Evolutionary conservation across 768 basidiomycete species (phyloP).

Genomic region (Agaricus sinodeliciosus): DNA sequence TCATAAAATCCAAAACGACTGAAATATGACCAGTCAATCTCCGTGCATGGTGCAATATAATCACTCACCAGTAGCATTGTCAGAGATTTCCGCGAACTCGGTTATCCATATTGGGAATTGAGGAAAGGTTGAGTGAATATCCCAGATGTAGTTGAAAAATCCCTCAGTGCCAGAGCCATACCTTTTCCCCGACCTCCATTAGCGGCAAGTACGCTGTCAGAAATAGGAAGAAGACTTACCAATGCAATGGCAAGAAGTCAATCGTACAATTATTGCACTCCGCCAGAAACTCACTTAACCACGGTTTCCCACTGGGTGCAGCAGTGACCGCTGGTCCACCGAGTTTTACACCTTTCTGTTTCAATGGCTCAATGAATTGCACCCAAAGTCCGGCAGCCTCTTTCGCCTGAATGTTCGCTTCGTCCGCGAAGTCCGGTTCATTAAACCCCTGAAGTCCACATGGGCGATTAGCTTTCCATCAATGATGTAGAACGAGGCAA

Average conservation of each 20-base stretch:
- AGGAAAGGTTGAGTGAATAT: slow-evolving; percentile 44
- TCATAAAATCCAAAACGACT: slow-evolving; percentile 50
- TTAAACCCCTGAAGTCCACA: slow-evolving; percentile 30
- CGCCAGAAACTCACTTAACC: slow-evolving; percentile 46
- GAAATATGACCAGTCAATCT: neutral
- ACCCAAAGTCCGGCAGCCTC: slow-evolving; percentile 52
- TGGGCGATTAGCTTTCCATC: slow-evolving; percentile 22
- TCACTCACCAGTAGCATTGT: slow-evolving; percentile 31
- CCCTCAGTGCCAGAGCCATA: slow-evolving; percentile 51
- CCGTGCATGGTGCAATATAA: neutral
- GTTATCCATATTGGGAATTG: slow-evolving; percentile 57
- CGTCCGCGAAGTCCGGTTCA: slow-evolving; percentile 48
- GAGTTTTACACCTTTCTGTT: slow-evolving; percentile 38
- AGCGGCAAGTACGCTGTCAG: neutral
- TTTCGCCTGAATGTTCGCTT: slow-evolving; percentile 38
- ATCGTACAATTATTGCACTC: slow-evolving; percentile 45
- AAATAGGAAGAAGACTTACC: slow-evolving; percentile 22
- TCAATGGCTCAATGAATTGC: slow-evolving; percentile 50
- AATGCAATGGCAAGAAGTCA: slow-evolving; percentile 45
- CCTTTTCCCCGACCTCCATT: slow-evolving; percentile 22
- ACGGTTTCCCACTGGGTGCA: slow-evolving; percentile 42
- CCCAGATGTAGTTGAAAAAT: slow-evolving; percentile 49
- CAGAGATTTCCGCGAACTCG: slow-evolving; percentile 52
- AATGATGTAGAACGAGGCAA: neutral
- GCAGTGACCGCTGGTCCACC: slow-evolving; percentile 56